Evolutionary conservation across 169 alveolate species (phyloP).

Genomic region (Plasmodium vinckei): DNA sequence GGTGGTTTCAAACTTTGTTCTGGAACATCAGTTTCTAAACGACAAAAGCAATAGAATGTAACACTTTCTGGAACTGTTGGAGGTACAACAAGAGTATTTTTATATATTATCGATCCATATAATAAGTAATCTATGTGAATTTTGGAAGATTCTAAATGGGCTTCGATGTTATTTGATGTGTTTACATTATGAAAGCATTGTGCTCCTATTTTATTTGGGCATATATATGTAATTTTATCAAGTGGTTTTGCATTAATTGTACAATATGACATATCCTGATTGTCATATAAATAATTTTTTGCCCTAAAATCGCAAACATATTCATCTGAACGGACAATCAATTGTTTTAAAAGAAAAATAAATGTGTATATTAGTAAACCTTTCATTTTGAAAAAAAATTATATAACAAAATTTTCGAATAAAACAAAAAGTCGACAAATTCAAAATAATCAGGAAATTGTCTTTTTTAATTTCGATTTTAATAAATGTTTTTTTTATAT

Average conservation of each 20-base stretch:
- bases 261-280: constrained; percentile 16
- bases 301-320: constrained; percentile 61
- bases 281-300: constrained; percentile 13
- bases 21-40: background rate
- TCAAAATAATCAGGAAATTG: background rate
- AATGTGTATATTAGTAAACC: background rate
- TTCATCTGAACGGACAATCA: constrained; percentile 1
- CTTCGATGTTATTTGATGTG: background rate
- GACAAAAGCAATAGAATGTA: constrained; percentile 58
- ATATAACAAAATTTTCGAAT: background rate
- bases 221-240: constrained; percentile 37
- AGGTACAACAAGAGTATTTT: constrained; percentile 37
- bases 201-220: constrained; percentile 46
- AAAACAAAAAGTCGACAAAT: constrained; percentile 6
- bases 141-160: constrained; percentile 6
- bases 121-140: constrained; percentile 11
- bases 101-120: constrained; percentile 52
- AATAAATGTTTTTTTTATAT: too few relatives aligned
- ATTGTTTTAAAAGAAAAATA: constrained; percentile 5
- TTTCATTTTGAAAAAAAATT: constrained; percentile 1
- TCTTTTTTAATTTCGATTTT: too few relatives aligned
- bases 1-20: constrained; percentile 1
- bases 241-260: constrained; percentile 36
- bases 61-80: constrained; percentile 16
- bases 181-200: constrained; percentile 35